phyloP scores from a whole-genome alignment of 805 yeast genomes.

The Hanseniaspora pseudoguilliermondii region DNA sequence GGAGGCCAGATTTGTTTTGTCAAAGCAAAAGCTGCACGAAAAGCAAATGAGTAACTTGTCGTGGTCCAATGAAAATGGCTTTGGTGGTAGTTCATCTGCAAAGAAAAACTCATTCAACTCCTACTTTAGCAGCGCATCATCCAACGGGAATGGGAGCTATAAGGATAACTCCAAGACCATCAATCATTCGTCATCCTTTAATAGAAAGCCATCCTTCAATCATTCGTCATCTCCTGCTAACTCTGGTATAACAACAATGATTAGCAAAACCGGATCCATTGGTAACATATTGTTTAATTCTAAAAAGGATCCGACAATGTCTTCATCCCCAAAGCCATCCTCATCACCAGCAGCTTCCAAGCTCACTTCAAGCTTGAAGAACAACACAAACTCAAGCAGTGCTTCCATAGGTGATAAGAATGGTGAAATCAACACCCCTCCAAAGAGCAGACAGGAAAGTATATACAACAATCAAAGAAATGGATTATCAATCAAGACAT shows the following conservation, averaged over 20 bases:
- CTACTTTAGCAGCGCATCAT: not conserved
- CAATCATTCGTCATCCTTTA: conserved; percentile 13
- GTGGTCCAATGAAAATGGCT: conserved; percentile 4
- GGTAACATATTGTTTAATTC: conserved; percentile 28
- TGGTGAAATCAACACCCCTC: conserved; percentile 17
- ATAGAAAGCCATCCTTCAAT: conserved; percentile 7
- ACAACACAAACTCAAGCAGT: not conserved
- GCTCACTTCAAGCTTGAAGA: conserved; percentile 11
- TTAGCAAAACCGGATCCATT: conserved; percentile 25
- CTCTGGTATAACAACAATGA: conserved; percentile 14
- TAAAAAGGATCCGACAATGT: conserved; percentile 11
- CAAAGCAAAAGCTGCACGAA: conserved; percentile 47
- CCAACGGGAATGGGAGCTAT: not conserved
- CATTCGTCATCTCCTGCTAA: not conserved
- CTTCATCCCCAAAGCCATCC: conserved; percentile 13
- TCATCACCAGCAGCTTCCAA: conserved; percentile 7
- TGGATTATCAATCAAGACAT: conserved; percentile 1
- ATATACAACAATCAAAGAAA: conserved; percentile 27
- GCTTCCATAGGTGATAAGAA: conserved; percentile 26
- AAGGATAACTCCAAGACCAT: conserved; percentile 11
- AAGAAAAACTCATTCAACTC: conserved; percentile 1
- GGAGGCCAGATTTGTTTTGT: conserved; percentile 78
- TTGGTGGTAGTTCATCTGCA: conserved; percentile 6
- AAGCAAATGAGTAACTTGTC: conserved; percentile 16
- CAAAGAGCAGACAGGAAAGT: conserved; percentile 26